Evolutionary conservation across 768 basidiomycete genomes (phyloP).

Genomic region (Tylopilus sp.): DNA sequence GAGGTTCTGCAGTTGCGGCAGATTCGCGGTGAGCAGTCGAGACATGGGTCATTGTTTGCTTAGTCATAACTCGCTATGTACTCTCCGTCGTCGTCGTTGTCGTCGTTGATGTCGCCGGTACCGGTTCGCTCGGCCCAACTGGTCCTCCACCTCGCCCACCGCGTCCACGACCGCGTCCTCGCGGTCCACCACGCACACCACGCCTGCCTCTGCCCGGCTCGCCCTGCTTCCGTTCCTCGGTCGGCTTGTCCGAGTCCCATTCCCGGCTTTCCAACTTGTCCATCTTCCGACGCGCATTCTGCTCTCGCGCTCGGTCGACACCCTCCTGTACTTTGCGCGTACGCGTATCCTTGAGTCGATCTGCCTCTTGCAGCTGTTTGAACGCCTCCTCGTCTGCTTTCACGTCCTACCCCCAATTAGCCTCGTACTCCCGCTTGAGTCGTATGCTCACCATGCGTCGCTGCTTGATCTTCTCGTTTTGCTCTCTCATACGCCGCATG

Average conservation of each 20-base stretch:
- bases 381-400: slow-evolving; percentile 81
- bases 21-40: slow-evolving; percentile 72
- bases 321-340: slow-evolving; percentile 65
- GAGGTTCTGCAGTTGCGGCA: slow-evolving; percentile 94
- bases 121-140: neutral
- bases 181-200: slow-evolving; percentile 31
- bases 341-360: slow-evolving; percentile 54
- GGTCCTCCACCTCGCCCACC: slow-evolving; percentile 26
- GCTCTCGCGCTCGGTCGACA: slow-evolving; percentile 67
- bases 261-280: slow-evolving; percentile 76
- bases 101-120: neutral
- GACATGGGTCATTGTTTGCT: neutral
- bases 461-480: slow-evolving; percentile 77
- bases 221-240: neutral
- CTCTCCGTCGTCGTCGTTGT: neutral
- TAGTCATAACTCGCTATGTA: slow-evolving; percentile 12
- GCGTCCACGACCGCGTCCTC: slow-evolving; percentile 37
- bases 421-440: neutral
- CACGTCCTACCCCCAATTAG: slow-evolving; percentile 52
- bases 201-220: slow-evolving; percentile 25
- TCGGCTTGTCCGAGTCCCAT: slow-evolving; percentile 77
- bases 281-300: slow-evolving; percentile 78
- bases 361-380: slow-evolving; percentile 61
- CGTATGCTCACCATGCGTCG: slow-evolving; percentile 49
- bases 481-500: slow-evolving; percentile 66